Conservation (phyloP, 2,329 filamentous ascomycete species). For the Periconia macrospinosa region DNA sequence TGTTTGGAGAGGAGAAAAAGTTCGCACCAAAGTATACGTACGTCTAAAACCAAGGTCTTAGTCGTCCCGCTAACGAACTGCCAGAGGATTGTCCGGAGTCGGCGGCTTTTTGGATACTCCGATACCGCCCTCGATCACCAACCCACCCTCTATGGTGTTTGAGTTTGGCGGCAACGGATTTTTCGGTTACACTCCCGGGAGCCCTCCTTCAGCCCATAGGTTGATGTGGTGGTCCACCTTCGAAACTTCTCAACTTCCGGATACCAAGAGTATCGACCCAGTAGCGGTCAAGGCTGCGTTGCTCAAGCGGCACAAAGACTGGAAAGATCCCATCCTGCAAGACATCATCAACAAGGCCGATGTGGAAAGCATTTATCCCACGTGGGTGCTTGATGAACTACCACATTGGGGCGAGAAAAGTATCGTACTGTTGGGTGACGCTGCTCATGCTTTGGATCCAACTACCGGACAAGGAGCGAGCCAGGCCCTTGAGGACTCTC, state of each 20-base stretch:
- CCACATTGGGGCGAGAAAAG: slow-evolving; percentile 52
- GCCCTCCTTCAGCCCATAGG: slow-evolving; percentile 23
- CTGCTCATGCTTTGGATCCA: slow-evolving; percentile 59
- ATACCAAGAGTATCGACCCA: slow-evolving; percentile 11
- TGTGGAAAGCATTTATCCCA: slow-evolving; percentile 51
- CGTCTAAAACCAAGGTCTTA: slow-evolving; percentile 1
- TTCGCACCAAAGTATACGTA: slow-evolving; percentile 20
- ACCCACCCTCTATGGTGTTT: slow-evolving; percentile 45
- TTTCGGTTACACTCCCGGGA: slow-evolving; percentile 51
- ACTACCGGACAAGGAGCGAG: slow-evolving; percentile 58
- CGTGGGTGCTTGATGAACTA: slow-evolving; percentile 52
- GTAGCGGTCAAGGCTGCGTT: slow-evolving; percentile 39
- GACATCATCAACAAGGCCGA: slow-evolving; percentile 39
- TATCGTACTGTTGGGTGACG: slow-evolving; percentile 59
- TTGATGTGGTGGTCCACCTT: slow-evolving; percentile 53
- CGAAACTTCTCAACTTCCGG: slow-evolving; percentile 14
- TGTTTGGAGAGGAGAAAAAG: slow-evolving; percentile 17
- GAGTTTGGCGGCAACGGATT: slow-evolving; percentile 54
- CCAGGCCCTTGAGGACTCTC: slow-evolving; percentile 60
- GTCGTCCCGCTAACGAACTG: no score
- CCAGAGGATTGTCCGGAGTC: slow-evolving; percentile 42
- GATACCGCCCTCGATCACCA: slow-evolving; percentile 30
- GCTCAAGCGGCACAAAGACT: slow-evolving; percentile 45
- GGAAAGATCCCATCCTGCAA: slow-evolving; percentile 48
- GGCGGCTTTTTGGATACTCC: slow-evolving; percentile 48